Conservation (phyloP, 108 stramenopile species). For the Nitzschia sp. region DNA sequence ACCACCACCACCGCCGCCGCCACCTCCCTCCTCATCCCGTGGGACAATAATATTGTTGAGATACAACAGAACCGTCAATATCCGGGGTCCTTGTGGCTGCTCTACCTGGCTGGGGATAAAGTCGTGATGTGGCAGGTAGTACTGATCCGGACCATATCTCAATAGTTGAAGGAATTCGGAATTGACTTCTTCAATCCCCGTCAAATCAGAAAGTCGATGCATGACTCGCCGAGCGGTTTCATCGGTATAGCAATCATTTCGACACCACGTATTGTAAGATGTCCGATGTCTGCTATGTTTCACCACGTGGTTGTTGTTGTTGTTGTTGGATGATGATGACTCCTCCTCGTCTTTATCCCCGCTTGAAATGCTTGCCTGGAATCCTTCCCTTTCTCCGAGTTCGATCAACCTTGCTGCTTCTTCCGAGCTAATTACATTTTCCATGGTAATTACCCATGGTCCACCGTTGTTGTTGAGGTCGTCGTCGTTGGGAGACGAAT, state of each 20-base stretch:
- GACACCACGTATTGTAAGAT: constrained; percentile 76
- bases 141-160: constrained; percentile 56
- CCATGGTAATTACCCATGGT: constrained; percentile 84
- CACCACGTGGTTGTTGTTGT: neutral
- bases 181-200: constrained; percentile 53
- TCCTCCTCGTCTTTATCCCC: neutral
- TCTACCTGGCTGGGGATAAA: constrained; percentile 31
- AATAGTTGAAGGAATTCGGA: constrained; percentile 79
- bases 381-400: constrained; percentile 35
- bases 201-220: constrained; percentile 56
- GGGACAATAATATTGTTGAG: constrained; percentile 75
- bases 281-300: constrained; percentile 23
- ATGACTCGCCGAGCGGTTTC: constrained; percentile 36
- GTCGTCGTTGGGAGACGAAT: constrained; percentile 52
- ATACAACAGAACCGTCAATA: constrained; percentile 78
- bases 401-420: constrained; percentile 74
- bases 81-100: constrained; percentile 50
- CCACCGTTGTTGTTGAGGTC: constrained; percentile 52
- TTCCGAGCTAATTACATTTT: constrained; percentile 67
- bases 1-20: no score
- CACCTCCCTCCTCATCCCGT: constrained; percentile 87
- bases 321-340: no score
- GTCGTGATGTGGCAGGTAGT: constrained; percentile 58
- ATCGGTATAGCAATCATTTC: constrained; percentile 54
- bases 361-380: neutral